Evolutionary conservation across 106 monocot genomes (phyloP).

Genomic region (Apostasia ramifera): DNA sequence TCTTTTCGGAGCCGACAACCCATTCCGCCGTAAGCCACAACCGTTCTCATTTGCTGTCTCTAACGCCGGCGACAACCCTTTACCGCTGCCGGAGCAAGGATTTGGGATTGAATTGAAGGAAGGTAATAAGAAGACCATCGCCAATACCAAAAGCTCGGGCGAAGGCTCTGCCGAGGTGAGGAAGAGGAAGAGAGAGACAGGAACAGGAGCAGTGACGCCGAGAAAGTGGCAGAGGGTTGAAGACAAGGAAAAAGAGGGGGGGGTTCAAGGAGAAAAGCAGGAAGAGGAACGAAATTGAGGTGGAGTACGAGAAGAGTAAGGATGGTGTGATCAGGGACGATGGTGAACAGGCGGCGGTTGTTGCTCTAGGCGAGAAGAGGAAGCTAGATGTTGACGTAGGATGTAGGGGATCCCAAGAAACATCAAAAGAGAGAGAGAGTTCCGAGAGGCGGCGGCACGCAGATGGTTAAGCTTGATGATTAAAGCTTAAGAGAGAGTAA

Average conservation of each 20-base stretch:
- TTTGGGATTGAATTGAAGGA: background rate
- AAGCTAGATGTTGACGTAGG: conserved; percentile 22
- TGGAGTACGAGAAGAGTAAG: conserved; percentile 34
- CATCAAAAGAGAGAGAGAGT: too few relatives aligned
- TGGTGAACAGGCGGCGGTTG: conserved; percentile 1
- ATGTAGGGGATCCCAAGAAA: too few relatives aligned
- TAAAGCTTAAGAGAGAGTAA: too few relatives aligned
- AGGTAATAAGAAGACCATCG: background rate
- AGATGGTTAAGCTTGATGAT: too few relatives aligned
- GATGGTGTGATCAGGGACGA: conserved; percentile 16
- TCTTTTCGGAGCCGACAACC: conserved; percentile 82
- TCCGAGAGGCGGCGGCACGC: too few relatives aligned
- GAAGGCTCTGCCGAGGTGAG: background rate
- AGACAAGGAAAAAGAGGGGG: conserved; percentile 3
- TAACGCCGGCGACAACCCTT: background rate
- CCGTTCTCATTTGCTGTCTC: conserved; percentile 3
- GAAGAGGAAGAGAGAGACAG: conserved; percentile 30
- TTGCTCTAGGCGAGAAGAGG: conserved; percentile 68
- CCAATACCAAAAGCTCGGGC: background rate
- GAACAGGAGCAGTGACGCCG: background rate
- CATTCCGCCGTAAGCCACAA: conserved; percentile 77
- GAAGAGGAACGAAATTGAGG: conserved; percentile 71
- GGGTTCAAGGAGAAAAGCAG: conserved; percentile 38
- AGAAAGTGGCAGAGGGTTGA: conserved; percentile 28
- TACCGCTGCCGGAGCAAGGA: background rate